Conservation (phyloP, 1,284 basidiomycete species). For the Psilocybe mexicana region DNA sequence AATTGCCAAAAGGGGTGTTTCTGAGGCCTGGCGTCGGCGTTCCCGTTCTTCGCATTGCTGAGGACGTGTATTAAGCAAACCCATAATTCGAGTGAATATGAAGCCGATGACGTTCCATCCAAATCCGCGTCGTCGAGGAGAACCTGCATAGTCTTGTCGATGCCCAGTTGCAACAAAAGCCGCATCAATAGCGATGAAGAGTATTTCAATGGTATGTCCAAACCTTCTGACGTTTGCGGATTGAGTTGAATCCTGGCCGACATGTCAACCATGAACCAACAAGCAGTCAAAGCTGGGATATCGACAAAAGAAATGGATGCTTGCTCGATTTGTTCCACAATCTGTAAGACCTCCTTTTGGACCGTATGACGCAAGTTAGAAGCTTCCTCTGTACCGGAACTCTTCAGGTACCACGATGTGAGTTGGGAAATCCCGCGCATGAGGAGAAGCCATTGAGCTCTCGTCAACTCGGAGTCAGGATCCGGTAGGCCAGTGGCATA, state of each 20-base stretch:
- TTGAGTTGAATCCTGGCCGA: conserved; percentile 36
- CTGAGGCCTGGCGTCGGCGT: conserved; percentile 22
- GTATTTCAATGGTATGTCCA: conserved; percentile 25
- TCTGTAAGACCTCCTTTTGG: conserved; percentile 38
- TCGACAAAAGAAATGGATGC: conserved; percentile 30
- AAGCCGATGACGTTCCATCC: conserved; percentile 30
- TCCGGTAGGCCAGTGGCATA: conserved; percentile 37
- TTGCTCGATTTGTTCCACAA: conserved; percentile 42
- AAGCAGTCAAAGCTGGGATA: conserved; percentile 43
- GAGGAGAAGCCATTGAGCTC: conserved; percentile 41
- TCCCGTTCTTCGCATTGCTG: conserved; percentile 22
- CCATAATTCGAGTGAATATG: conserved; percentile 70
- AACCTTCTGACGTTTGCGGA: conserved; percentile 11
- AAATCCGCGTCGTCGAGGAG: conserved; percentile 40
- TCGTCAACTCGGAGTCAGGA: conserved; percentile 30
- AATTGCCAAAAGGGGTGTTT: conserved; percentile 47
- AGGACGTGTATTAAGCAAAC: conserved; percentile 68
- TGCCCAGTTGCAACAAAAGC: conserved; percentile 54
- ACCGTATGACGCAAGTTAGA: conserved; percentile 33
- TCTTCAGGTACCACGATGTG: conserved; percentile 43
- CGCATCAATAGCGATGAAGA: conserved; percentile 45
- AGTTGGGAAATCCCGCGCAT: conserved; percentile 40
- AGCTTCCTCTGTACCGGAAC: conserved; percentile 34
- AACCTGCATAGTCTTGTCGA: conserved; percentile 48
- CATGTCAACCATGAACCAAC: conserved; percentile 68